These are phyloP conservation scores for Thyridium curvatum DNA, from an alignment of 2,329 filamentous ascomycete genomes.

Conservation along the genomic window DNA sequence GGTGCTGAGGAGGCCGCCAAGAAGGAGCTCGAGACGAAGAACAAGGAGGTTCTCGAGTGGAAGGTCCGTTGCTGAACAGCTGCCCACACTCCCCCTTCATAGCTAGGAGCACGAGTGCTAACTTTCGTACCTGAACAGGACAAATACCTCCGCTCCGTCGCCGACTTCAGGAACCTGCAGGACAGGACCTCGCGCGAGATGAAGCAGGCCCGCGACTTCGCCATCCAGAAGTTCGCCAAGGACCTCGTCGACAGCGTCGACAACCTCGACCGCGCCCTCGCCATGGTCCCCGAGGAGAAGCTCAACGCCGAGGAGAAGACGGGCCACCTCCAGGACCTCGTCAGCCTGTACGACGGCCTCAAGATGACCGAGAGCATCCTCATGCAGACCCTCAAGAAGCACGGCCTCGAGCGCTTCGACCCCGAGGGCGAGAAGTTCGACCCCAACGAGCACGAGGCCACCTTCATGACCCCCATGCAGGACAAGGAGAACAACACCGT, in stretches of 20 bases:
- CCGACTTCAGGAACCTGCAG: conserved; percentile 97
- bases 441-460: conserved; percentile 93
- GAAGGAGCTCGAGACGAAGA: conserved; percentile 46
- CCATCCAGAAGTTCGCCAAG: conserved; percentile 90
- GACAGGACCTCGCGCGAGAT: conserved; percentile 89
- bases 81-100: not conserved
- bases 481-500: conserved; percentile 87
- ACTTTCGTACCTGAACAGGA: conserved; percentile 53
- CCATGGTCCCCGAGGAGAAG: conserved; percentile 70
- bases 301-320: conserved; percentile 46
- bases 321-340: conserved; percentile 62
- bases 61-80: conserved; percentile 60
- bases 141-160: conserved; percentile 87
- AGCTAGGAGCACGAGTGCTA: not conserved
- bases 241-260: conserved; percentile 94
- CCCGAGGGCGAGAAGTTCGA: conserved; percentile 85
- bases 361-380: conserved; percentile 93
- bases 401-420: conserved; percentile 85
- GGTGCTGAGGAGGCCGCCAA: conserved; percentile 37
- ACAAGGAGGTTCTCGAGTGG: conserved; percentile 59
- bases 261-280: conserved; percentile 90
- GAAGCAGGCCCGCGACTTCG: conserved; percentile 81
- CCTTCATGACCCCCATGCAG: conserved; percentile 82
- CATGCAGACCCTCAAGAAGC: conserved; percentile 83
- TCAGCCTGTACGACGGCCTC: conserved; percentile 78